Evolutionary conservation across 1,284 basidiomycete genomes (phyloP), one percentile per base, ranked within the genome.

Genomic region (Gyrodon tennesseensis): DNA sequence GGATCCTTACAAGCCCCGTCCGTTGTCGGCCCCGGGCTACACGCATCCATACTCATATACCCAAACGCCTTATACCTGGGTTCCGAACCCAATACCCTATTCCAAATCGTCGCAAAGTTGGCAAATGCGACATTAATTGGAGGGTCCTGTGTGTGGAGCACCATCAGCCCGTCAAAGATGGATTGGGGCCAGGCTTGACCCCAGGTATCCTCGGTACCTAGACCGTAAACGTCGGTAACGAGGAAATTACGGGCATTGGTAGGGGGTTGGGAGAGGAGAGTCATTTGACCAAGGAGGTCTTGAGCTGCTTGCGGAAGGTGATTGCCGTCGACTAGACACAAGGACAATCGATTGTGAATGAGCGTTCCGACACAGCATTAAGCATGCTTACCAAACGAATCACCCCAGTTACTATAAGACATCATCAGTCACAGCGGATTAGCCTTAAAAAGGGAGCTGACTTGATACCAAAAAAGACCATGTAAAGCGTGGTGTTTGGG

Each of bases 41-140:
- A 84, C 0, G 79, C 72, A 7, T 74, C 78, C 8, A 75, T 71
- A 55, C 76, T 80, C 19, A 77, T 78, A 63, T 81, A 84, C 9
- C 83, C 83, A 63, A 84, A 85, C 1, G 81, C 80, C 41, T 71
- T 46, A 54, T 80, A 78, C n/a, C 83, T 81, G 1, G 82, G 80
- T 55, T 73, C 64, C 34, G 72, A 60, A 43, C 79, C 75, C 41
- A 83, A 65, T 21, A 84, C 80, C 6, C 78, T 81, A 23, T 79
- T 72, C 84, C 83, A 84, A 4, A 84, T 75, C 13, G 75, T 73
- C 12, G 71, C 76, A 60, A 84, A 79, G 67, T 83, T 80, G 25
- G 76, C 80, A 66, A 81, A 84, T 3, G 76, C 81, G 34, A 83
- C 74, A 49, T 80, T 80, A 29, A 80, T 62, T 1, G 51, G 60